These are phyloP conservation scores for Pestalotiopsis fici DNA, from an alignment of 2,329 filamentous ascomycete genomes.

Conservation along the genomic window DNA sequence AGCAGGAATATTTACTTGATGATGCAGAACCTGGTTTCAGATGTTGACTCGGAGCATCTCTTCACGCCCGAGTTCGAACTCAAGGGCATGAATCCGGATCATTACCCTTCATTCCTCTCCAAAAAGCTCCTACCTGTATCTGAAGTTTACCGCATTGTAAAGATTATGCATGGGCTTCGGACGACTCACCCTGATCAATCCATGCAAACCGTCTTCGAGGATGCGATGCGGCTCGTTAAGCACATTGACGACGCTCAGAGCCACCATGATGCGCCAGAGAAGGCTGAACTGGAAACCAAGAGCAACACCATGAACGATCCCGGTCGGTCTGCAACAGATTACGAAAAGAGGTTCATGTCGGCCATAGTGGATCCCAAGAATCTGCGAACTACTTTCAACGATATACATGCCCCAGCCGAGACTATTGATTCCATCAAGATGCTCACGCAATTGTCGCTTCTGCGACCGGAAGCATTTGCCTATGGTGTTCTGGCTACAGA, in stretches of 20 bases:
- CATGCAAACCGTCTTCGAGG: slow-evolving; percentile 15
- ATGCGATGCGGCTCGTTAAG: slow-evolving; percentile 14
- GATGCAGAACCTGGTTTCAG: slow-evolving; percentile 11
- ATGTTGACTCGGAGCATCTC: neutral
- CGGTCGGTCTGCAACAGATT: slow-evolving; percentile 38
- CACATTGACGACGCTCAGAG: slow-evolving; percentile 24
- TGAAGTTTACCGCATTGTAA: slow-evolving; percentile 28
- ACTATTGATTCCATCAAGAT: slow-evolving; percentile 88
- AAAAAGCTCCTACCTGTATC: slow-evolving; percentile 20
- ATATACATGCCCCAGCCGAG: slow-evolving; percentile 80
- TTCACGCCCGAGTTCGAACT: slow-evolving; percentile 4
- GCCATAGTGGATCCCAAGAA: slow-evolving; percentile 81
- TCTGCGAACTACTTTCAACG: slow-evolving; percentile 83
- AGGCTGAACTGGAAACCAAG: slow-evolving; percentile 25
- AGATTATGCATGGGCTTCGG: slow-evolving; percentile 25
- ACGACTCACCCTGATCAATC: slow-evolving; percentile 15
- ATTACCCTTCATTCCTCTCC: slow-evolving; percentile 15
- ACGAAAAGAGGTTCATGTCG: slow-evolving; percentile 80
- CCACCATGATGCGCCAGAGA: slow-evolving; percentile 39
- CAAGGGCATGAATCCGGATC: neutral
- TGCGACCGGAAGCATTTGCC: slow-evolving; percentile 90
- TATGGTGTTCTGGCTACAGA: slow-evolving; percentile 93
- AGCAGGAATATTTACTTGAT: slow-evolving; percentile 26
- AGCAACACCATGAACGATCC: neutral
- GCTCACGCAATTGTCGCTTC: slow-evolving; percentile 82